Conservation (phyloP, 2,329 filamentous ascomycete species). For the Basipetospora chlamydospora region DNA sequence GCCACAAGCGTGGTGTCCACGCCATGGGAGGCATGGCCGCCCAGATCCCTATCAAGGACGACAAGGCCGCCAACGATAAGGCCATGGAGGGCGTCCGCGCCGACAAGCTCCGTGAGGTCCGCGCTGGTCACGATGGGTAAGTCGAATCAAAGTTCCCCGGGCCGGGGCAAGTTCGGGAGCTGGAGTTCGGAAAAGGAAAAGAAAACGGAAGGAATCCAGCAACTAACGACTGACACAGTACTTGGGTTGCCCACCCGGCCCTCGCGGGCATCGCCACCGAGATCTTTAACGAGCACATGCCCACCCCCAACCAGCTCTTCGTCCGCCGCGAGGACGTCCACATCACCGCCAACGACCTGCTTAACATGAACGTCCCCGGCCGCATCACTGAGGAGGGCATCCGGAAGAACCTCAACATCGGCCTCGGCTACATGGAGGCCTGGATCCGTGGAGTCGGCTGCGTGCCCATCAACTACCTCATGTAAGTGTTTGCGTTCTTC, state of each 20-base stretch:
- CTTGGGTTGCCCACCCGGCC: slow-evolving; percentile 94
- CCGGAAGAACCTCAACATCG: slow-evolving; percentile 94
- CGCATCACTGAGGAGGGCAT: slow-evolving; percentile 88
- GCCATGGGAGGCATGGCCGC: slow-evolving; percentile 99
- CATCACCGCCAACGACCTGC: slow-evolving; percentile 74
- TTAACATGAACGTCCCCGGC: slow-evolving; percentile 97
- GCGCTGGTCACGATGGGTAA: slow-evolving; percentile 74
- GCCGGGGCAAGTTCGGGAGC: no score
- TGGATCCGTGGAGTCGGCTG: slow-evolving; percentile 93
- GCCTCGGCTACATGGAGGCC: slow-evolving; percentile 95
- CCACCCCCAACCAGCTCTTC: slow-evolving; percentile 92
- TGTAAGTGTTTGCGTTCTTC: slow-evolving; percentile 39
- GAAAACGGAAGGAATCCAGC: no score
- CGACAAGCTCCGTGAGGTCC: slow-evolving; percentile 92
- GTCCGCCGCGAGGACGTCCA: slow-evolving; percentile 77
- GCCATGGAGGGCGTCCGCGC: slow-evolving; percentile 88
- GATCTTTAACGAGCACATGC: slow-evolving; percentile 97
- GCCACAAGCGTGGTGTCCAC: slow-evolving; percentile 91
- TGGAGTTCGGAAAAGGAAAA: no score
- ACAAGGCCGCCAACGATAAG: slow-evolving; percentile 77
- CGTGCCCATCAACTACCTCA: slow-evolving; percentile 93
- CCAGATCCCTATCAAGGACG: slow-evolving; percentile 96
- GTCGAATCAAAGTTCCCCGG: slow-evolving; percentile 1
- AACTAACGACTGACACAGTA: slow-evolving; percentile 22
- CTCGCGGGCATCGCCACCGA: slow-evolving; percentile 78